These are phyloP conservation scores for Knufia fluminis DNA, from an alignment of 2,329 filamentous ascomycete genomes.

Conservation along the genomic window DNA sequence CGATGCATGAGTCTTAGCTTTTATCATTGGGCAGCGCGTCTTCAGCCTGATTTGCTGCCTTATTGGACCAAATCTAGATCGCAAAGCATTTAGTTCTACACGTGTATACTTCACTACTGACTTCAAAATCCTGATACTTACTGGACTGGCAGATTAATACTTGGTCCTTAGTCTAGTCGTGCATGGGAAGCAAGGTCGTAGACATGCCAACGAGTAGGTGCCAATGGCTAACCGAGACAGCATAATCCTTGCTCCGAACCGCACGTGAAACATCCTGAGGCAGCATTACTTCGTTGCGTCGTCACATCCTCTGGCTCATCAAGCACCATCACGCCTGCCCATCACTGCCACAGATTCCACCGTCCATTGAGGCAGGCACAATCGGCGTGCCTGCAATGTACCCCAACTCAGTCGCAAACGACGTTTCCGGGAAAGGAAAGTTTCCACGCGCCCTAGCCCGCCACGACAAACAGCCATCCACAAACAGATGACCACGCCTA, in stretches of 20 bases:
- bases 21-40: neutral
- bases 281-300: neutral
- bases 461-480: slow-evolving; percentile 6
- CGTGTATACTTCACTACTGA: too few relatives aligned
- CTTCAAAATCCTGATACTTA: too few relatives aligned
- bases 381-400: slow-evolving; percentile 7
- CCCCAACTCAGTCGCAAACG: slow-evolving; percentile 8
- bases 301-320: neutral
- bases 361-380: neutral
- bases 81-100: too few relatives aligned
- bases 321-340: neutral
- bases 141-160: too few relatives aligned
- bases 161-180: neutral
- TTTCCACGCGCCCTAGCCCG: neutral
- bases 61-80: too few relatives aligned
- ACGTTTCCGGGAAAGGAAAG: slow-evolving; percentile 1
- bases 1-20: neutral
- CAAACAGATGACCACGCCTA: slow-evolving; percentile 5
- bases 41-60: slow-evolving; percentile 1
- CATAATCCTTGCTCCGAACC: neutral
- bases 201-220: neutral
- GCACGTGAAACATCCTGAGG: neutral
- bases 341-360: neutral
- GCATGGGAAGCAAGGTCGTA: neutral
- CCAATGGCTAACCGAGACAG: neutral